A percentile compares a stretch with the other conserved stretches of the same genome.
Conservation (phyloP, 768 basidiomycete genomes). For the Agaricus blazei region DNA sequence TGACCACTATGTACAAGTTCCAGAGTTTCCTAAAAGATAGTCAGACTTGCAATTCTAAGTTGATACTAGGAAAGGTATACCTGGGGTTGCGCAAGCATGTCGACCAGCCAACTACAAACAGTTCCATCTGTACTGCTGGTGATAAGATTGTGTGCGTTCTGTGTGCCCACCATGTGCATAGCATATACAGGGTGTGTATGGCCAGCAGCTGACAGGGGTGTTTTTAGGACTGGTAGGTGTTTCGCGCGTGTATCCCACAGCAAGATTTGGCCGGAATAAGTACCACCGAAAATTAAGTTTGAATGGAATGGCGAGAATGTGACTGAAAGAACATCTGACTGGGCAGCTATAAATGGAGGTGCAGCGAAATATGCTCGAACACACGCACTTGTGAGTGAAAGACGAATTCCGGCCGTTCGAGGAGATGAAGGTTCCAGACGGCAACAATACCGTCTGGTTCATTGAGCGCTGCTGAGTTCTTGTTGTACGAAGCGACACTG, state of each 20-base stretch:
- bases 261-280: slow-evolving; percentile 98
- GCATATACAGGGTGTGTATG: slow-evolving; percentile 99
- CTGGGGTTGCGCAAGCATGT: slow-evolving; percentile 98
- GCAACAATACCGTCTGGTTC: slow-evolving; percentile 97
- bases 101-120: slow-evolving; percentile 96
- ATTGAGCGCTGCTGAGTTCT: slow-evolving; percentile 88
- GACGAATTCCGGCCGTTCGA: slow-evolving; percentile 95
- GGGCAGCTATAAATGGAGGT: slow-evolving; percentile 1
- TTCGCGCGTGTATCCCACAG: slow-evolving; percentile 98
- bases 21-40: slow-evolving; percentile 72
- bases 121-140: slow-evolving; percentile 96
- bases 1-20: slow-evolving; percentile 86
- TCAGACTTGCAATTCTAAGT: not conserved
- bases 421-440: slow-evolving; percentile 94
- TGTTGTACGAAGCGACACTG: slow-evolving; percentile 95
- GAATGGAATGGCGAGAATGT: slow-evolving; percentile 98
- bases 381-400: slow-evolving; percentile 91
- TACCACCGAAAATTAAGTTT: slow-evolving; percentile 94
- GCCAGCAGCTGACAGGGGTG: slow-evolving; percentile 91
- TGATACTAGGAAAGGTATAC: slow-evolving; percentile 30
- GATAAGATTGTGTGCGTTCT: slow-evolving; percentile 97
- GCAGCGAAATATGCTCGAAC: not conserved
- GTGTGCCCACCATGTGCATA: slow-evolving; percentile 97
- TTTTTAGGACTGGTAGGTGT: slow-evolving; percentile 93
- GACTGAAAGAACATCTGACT: slow-evolving; percentile 98